Conservation (phyloP, 257 asterid genomes). For the Scutellaria minor region DNA sequence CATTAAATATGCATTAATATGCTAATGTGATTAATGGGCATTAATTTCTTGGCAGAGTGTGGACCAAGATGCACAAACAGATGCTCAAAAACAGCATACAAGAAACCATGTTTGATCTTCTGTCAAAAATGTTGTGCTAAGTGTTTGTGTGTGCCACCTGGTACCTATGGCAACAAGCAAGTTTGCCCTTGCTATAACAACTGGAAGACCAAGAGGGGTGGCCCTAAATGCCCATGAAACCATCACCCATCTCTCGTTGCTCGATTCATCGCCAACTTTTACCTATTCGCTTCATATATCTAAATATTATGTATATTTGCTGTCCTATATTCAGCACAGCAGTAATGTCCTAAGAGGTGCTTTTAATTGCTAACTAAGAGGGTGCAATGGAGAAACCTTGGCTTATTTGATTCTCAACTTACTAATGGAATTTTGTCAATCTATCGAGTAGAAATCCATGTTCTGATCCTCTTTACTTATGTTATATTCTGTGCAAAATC, state of each 20-base stretch:
- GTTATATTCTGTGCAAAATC: not conserved
- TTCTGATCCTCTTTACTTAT: not conserved
- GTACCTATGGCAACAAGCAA: slow-evolving; percentile 72
- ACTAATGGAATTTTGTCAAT: not conserved
- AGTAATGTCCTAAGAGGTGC: not conserved
- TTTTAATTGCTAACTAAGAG: slow-evolving; percentile 9
- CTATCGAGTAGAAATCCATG: not conserved
- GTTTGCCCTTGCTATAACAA: slow-evolving; percentile 78
- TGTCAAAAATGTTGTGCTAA: slow-evolving; percentile 68
- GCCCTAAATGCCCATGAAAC: slow-evolving; percentile 68
- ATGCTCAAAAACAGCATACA: slow-evolving; percentile 64
- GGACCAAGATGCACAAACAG: slow-evolving; percentile 52
- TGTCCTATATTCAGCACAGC: not conserved
- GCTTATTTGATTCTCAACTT: not conserved
- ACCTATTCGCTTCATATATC: not conserved
- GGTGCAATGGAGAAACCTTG: not conserved
- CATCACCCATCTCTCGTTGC: not conserved
- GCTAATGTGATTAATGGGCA: too few species aligned
- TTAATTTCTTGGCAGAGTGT: slow-evolving; percentile 47
- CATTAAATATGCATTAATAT: too few species aligned
- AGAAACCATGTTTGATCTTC: slow-evolving; percentile 77
- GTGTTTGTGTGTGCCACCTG: slow-evolving; percentile 72
- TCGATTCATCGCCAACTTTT: not conserved
- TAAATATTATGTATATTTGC: not conserved
- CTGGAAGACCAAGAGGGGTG: slow-evolving; percentile 75